Percentiles rank a stretch among this genome's conserved stretches.
Conservation (phyloP, 106 monocot species). For the Hemerocallis citrina region DNA sequence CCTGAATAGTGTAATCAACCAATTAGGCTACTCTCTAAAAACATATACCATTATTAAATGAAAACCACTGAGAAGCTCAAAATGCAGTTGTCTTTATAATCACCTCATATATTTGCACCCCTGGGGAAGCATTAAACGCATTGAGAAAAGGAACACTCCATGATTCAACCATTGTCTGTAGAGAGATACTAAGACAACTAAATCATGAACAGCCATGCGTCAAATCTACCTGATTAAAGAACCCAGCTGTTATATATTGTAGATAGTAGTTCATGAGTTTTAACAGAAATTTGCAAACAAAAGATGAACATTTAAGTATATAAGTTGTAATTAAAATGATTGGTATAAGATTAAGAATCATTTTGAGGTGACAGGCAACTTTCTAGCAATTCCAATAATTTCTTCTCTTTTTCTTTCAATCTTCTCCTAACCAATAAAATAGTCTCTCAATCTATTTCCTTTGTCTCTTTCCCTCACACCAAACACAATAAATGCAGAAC, state of each 20-base stretch:
- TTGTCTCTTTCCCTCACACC: no score
- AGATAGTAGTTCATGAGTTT: not conserved
- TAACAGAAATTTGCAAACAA: not conserved
- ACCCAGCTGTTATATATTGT: not conserved
- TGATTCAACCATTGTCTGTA: conserved; percentile 79
- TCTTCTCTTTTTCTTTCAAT: no score
- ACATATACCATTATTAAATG: no score
- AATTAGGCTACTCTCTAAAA: not conserved
- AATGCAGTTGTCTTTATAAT: not conserved
- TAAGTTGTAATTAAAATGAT: not conserved
- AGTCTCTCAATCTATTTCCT: no score
- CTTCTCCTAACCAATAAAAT: no score
- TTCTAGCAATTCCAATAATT: no score
- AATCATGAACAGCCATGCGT: not conserved
- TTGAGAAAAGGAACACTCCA: conserved; percentile 77
- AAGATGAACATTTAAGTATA: not conserved
- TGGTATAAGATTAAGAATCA: not conserved
- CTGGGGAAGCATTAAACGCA: conserved; percentile 32
- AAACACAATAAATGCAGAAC: no score
- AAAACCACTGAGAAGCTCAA: no score
- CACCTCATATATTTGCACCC: conserved; percentile 75
- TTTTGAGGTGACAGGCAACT: no score
- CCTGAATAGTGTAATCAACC: not conserved
- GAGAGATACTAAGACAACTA: conserved; percentile 4
- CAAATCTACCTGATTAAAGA: not conserved